Evolutionary conservation across 1,139 yeast genomes (phyloP).

Genomic region (Hanseniaspora uvarum): DNA sequence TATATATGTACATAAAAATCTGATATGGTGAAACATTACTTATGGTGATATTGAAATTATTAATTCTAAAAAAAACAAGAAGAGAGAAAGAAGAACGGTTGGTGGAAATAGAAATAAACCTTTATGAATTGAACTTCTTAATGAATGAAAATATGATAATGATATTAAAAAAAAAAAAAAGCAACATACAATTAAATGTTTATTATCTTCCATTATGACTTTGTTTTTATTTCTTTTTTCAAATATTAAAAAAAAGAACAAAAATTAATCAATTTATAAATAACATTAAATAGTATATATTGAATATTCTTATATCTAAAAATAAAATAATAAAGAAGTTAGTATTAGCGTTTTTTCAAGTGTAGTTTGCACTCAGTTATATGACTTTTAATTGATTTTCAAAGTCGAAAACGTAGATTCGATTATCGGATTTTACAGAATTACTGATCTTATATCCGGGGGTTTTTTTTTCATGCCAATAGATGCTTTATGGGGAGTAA

Average conservation of each 20-base stretch:
- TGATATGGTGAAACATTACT: constrained; percentile 8
- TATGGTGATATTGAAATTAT: not conserved
- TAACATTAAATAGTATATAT: constrained; percentile 15
- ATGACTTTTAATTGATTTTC: too few species aligned
- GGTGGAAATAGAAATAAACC: not conserved
- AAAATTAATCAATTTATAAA: not conserved
- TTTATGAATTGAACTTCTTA: not conserved
- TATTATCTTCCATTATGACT: not conserved
- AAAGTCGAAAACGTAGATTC: too few species aligned
- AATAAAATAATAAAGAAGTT: not conserved
- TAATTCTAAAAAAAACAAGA: not conserved
- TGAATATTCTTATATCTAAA: constrained; percentile 15
- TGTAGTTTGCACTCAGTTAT: too few species aligned
- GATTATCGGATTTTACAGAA: too few species aligned
- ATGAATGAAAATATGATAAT: not conserved
- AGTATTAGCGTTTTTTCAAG: not conserved
- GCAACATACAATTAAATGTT: too few species aligned
- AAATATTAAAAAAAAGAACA: not conserved
- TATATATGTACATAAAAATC: constrained; percentile 3
- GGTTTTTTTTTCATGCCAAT: too few species aligned
- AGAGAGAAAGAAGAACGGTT: not conserved
- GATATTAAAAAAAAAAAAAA: not conserved
- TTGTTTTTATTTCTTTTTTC: not conserved
- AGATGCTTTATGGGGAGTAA: too few species aligned
- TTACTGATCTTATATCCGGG: too few species aligned